Conservation (phyloP, 352 stramenopile genomes). For the Globisporangium parvum region DNA sequence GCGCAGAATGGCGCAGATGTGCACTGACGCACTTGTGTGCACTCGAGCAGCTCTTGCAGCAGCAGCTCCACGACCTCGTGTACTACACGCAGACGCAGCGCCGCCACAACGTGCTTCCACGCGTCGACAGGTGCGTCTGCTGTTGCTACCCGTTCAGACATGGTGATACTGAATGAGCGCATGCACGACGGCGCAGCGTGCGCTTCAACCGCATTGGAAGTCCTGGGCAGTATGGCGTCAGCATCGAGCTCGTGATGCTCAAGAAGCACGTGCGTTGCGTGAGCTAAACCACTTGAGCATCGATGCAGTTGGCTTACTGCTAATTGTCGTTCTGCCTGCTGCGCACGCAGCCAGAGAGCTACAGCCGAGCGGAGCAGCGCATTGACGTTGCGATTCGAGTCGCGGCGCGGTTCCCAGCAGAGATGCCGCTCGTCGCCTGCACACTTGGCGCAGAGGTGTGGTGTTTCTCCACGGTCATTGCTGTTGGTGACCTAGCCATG, state of each 20-base stretch:
- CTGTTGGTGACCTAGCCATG: neutral
- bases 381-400: constrained; percentile 45
- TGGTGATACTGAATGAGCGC: neutral
- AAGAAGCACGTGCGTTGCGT: constrained; percentile 28
- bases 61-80: constrained; percentile 63
- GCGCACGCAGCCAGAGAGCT: constrained; percentile 23
- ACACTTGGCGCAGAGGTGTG: constrained; percentile 39
- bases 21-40: neutral
- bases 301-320: neutral
- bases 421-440: constrained; percentile 39
- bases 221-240: constrained; percentile 17
- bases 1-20: no score
- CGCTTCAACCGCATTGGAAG: constrained; percentile 25
- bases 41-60: constrained; percentile 28
- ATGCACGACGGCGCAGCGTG: constrained; percentile 10
- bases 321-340: neutral
- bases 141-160: neutral
- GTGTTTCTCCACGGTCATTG: neutral
- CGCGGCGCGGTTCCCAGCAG: constrained; percentile 28
- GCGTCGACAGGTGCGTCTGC: constrained; percentile 46
- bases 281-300: neutral
- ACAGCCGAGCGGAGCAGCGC: constrained; percentile 22
- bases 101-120: constrained; percentile 36
- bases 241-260: constrained; percentile 28
- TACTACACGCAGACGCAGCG: constrained; percentile 41